Base-by-base conservation (phyloP, 139 green algal genomes). In the Edaphochlamys debaryana region DNA sequence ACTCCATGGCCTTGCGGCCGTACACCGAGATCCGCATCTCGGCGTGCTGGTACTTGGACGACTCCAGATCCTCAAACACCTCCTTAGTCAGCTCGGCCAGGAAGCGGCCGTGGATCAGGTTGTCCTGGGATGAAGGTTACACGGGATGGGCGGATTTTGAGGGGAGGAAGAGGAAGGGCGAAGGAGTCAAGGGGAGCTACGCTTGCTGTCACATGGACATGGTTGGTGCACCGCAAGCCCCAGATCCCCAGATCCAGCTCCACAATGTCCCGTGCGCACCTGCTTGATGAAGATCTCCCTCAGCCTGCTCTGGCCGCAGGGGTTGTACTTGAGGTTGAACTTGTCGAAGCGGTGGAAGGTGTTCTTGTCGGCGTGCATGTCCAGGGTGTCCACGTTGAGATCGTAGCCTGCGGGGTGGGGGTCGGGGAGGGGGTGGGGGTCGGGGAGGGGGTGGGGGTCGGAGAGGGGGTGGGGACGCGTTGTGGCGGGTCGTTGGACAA, bases 251-350 rank as follows among this genome's bases (percentile, higher is more conserved):
- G n/a, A n/a, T n/a, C n/a, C n/a, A n/a, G n/a, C n/a, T n/a, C n/a
- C n/a, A n/a, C n/a, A n/a, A n/a, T n/a, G n/a, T n/a, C n/a, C n/a
- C 7, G 20, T 2, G 15, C 70, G n/a, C 63, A 68, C 71, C 71
- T 98, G 95, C 92, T 99, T 99, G 89, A 99, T 98, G 93, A 99
- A 99, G 88, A 99, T 98, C 87, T 99, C 97, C 3, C 97, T 89
- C 79, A 99, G 94, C 30, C 97, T 88, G 38, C 86, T 94, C 92
- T 99, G 97, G 3, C 97, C 97, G 88, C 95, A 99, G 36, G 97
- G 97, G 92, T 99, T 99, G 94, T 99, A 99, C 92, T 99, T 99
- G 41, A 98, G 92, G 93, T 99, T 99, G 93, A 98, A 98, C 76
- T 88, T 89, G 82, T 94, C 91, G 85, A 93, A 95, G 76, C 97